A percentile compares a stretch with the other conserved stretches of the same genome.
phyloP scores from a whole-genome alignment of 257 asterid species.

The Solanum okadae region DNA sequence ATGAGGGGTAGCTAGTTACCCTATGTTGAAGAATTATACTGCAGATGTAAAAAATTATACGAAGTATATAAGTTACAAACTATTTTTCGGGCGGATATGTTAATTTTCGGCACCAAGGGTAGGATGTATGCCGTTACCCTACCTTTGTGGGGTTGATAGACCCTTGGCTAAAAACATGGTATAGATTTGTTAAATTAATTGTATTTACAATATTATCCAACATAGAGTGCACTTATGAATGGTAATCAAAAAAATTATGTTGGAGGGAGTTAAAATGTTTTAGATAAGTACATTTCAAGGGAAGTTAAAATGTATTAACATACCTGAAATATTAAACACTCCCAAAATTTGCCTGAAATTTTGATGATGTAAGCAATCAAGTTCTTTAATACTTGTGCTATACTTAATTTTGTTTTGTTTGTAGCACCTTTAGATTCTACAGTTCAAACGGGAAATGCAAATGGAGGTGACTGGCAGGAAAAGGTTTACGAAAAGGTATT shows the following conservation, averaged over 20 bases:
- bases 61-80: no score
- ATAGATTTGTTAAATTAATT: neutral
- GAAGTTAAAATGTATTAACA: neutral
- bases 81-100: no score
- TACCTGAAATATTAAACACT: neutral
- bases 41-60: neutral
- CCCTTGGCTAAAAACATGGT: neutral
- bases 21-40: neutral
- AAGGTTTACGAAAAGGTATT: constrained; percentile 64
- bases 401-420: neutral
- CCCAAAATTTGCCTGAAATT: neutral
- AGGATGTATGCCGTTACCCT: neutral
- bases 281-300: neutral
- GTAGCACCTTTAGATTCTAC: constrained; percentile 68
- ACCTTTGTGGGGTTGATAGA: neutral
- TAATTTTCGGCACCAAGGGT: neutral
- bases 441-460: constrained; percentile 55
- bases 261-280: neutral
- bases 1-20: neutral
- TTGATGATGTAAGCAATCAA: neutral
- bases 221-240: neutral
- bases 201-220: neutral
- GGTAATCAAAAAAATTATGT: neutral
- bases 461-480: constrained; percentile 85
- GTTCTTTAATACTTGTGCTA: neutral